Conservation (phyloP, 257 asterid species). For the Salvia hispanica region DNA sequence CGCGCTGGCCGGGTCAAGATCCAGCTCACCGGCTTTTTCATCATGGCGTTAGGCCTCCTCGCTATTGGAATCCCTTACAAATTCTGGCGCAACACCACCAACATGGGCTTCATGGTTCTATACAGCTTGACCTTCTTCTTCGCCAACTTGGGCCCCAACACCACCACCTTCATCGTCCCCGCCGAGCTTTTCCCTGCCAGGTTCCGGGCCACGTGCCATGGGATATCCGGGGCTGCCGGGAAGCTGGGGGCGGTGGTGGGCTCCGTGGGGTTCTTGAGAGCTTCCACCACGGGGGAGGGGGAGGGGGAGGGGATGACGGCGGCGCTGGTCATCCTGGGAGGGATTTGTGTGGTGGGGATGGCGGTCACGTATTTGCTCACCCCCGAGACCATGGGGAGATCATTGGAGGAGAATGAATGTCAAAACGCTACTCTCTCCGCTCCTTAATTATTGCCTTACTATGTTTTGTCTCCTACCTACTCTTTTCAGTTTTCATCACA, state of each 20-base stretch:
- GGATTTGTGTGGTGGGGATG: slow-evolving; percentile 43
- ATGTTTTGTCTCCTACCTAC: too few species aligned
- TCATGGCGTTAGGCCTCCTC: slow-evolving; percentile 45
- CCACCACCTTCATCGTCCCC: slow-evolving; percentile 59
- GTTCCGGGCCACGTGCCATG: slow-evolving; percentile 58
- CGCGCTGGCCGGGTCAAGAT: slow-evolving; percentile 55
- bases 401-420: slow-evolving; percentile 58
- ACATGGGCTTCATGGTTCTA: slow-evolving; percentile 44
- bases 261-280: slow-evolving; percentile 50
- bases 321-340: slow-evolving; percentile 45
- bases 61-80: slow-evolving; percentile 50
- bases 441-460: too few species aligned
- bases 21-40: slow-evolving; percentile 54
- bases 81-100: slow-evolving; percentile 33
- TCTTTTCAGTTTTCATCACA: too few species aligned
- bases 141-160: slow-evolving; percentile 64
- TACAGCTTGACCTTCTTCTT: slow-evolving; percentile 54
- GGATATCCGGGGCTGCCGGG: slow-evolving; percentile 52
- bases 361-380: slow-evolving; percentile 42
- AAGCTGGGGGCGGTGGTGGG: slow-evolving; percentile 56
- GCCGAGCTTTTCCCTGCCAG: slow-evolving; percentile 68
- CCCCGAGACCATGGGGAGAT: slow-evolving; percentile 53
- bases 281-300: slow-evolving; percentile 37
- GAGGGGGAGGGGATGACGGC: slow-evolving; percentile 48
- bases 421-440: background rate